A percentile compares a stretch with the other conserved stretches of the same genome.
These are phyloP conservation scores for Boletus sensibilis DNA, from an alignment of 768 basidiomycete genomes.

Conservation along the genomic window DNA sequence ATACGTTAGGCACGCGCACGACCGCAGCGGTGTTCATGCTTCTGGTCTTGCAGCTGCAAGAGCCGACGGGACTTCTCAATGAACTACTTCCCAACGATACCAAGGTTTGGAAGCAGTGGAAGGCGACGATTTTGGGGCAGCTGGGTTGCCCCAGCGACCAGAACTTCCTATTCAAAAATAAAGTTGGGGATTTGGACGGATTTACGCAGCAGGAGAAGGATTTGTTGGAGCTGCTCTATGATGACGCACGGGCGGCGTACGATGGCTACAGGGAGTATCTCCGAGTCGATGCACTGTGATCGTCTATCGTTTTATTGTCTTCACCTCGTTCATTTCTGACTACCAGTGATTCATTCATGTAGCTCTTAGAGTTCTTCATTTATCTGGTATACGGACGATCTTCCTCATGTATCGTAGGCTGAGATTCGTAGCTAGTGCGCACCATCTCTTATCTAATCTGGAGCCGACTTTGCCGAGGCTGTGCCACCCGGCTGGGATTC, in stretches of 20 bases:
- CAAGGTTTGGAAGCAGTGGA: slow-evolving; percentile 22
- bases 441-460: too few relatives aligned
- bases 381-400: neutral
- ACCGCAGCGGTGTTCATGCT: slow-evolving; percentile 16
- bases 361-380: too few relatives aligned
- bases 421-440: too few relatives aligned
- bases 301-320: neutral
- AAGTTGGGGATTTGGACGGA: neutral
- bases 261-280: slow-evolving; percentile 11
- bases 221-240: slow-evolving; percentile 10
- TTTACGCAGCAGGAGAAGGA: slow-evolving; percentile 11
- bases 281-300: neutral
- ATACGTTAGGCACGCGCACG: slow-evolving; percentile 17
- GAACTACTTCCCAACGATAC: slow-evolving; percentile 23
- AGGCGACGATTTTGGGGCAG: slow-evolving; percentile 7
- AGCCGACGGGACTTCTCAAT: slow-evolving; percentile 11
- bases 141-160: neutral
- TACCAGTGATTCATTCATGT: neutral
- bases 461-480: too few relatives aligned
- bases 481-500: too few relatives aligned
- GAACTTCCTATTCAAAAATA: neutral
- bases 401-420: neutral
- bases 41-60: slow-evolving; percentile 9
- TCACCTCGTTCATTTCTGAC: neutral
- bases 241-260: slow-evolving; percentile 13